Percentiles rank a stretch among this genome's conserved stretches.
Conservation (phyloP, 2,329 filamentous ascomycete species). For the Penicillium glabrum region DNA sequence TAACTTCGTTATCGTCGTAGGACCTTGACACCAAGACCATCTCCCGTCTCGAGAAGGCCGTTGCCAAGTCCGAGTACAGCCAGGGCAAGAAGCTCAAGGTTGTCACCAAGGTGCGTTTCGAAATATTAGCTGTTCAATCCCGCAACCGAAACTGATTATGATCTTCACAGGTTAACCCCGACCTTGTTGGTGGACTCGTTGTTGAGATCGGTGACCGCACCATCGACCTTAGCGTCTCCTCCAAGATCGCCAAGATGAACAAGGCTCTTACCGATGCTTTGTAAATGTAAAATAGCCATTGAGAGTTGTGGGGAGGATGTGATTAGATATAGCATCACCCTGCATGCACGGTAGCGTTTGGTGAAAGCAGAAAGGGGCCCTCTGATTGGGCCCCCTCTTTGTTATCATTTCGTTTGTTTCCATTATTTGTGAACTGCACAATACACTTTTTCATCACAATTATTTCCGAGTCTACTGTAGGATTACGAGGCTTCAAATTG, state of each 20-base stretch:
- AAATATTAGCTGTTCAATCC: neutral
- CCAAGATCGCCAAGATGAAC: constrained; percentile 98
- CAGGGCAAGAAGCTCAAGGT: constrained; percentile 98
- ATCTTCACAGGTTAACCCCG: constrained; percentile 73
- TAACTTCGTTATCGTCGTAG: constrained; percentile 43
- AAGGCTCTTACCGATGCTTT: constrained; percentile 95
- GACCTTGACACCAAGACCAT: constrained; percentile 85
- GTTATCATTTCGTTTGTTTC: constrained; percentile 24
- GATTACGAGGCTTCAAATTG: neutral
- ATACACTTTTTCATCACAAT: constrained; percentile 15
- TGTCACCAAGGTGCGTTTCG: constrained; percentile 70
- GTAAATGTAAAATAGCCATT: constrained; percentile 62
- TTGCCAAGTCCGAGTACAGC: constrained; percentile 85
- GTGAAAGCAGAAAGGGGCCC: constrained; percentile 12
- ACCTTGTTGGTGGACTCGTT: constrained; percentile 88
- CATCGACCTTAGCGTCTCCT: constrained; percentile 93
- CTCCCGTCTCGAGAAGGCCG: constrained; percentile 78
- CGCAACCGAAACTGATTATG: neutral
- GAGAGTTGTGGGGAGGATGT: constrained; percentile 20
- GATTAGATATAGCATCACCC: constrained; percentile 26
- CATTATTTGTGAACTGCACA: constrained; percentile 29
- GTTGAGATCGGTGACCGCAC: constrained; percentile 98
- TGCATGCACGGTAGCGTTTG: constrained; percentile 29
- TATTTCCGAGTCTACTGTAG: neutral
- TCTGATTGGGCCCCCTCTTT: constrained; percentile 3